Percentiles rank a stretch among this genome's conserved stretches.
Evolutionary conservation across 176 grass and related monocot genomes (phyloP).

Genomic region (Musa beccarii): DNA sequence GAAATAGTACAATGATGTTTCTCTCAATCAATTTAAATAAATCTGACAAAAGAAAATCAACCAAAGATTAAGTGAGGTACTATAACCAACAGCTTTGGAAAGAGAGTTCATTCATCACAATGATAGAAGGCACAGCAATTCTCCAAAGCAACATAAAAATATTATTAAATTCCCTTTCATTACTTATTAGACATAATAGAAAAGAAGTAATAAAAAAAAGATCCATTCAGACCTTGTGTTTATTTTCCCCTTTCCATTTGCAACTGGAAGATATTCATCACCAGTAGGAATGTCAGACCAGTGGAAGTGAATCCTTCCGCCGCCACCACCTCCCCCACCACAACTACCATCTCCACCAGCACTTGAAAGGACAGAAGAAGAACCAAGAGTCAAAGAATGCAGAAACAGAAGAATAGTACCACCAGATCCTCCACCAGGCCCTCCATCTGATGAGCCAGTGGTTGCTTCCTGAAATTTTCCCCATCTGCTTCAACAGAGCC

Average conservation of each 20-base stretch:
- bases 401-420: conserved; percentile 97
- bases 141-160: neutral
- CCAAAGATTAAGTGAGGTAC: no score
- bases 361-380: conserved; percentile 69
- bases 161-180: neutral
- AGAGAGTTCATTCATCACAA: no score
- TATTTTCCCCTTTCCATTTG: conserved; percentile 70
- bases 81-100: no score
- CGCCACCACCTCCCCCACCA: conserved; percentile 69
- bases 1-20: no score
- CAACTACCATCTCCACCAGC: conserved; percentile 55
- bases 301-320: conserved; percentile 96
- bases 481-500: conserved; percentile 91
- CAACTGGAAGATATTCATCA: conserved; percentile 90
- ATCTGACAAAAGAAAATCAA: no score
- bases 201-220: conserved; percentile 15
- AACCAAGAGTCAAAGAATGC: conserved; percentile 45
- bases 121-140: neutral
- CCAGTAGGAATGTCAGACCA: conserved; percentile 90
- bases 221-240: conserved; percentile 53
- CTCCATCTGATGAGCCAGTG: conserved; percentile 43
- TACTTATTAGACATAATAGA: neutral
- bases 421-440: conserved; percentile 86
- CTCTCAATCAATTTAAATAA: no score
- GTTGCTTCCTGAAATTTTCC: conserved; percentile 30